Percentiles rank a stretch among this genome's conserved stretches.
Evolutionary conservation across 2,329 filamentous ascomycete genomes (phyloP).

Genomic region (Xylaria sp.): DNA sequence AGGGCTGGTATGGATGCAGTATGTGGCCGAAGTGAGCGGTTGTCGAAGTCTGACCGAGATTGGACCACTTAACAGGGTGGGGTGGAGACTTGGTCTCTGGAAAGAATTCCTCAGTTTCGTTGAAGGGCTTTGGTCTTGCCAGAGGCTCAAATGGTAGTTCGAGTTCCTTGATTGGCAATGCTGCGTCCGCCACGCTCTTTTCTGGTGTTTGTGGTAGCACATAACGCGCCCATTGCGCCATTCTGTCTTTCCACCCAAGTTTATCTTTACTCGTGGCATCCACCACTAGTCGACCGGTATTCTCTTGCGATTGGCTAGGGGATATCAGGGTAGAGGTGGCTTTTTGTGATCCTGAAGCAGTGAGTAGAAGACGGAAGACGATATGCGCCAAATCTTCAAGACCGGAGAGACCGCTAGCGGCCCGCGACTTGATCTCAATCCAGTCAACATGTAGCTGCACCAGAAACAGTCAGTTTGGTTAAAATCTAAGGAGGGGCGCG

Average conservation of each 20-base stretch:
- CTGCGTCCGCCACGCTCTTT: not conserved
- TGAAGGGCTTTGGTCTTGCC: slow-evolving; percentile 3
- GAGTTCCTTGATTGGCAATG: slow-evolving; percentile 34
- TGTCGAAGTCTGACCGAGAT: slow-evolving; percentile 45
- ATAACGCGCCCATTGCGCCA: slow-evolving; percentile 52
- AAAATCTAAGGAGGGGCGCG: not conserved
- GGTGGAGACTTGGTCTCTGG: slow-evolving; percentile 24
- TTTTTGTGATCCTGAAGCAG: slow-evolving; percentile 45
- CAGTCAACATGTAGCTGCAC: slow-evolving; percentile 55
- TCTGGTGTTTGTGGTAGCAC: slow-evolving; percentile 37
- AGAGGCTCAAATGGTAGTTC: slow-evolving; percentile 40
- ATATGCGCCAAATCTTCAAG: slow-evolving; percentile 58
- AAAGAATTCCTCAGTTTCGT: not conserved
- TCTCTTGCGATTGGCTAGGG: slow-evolving; percentile 12
- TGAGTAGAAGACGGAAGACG: slow-evolving; percentile 59
- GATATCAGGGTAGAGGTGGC: slow-evolving; percentile 43
- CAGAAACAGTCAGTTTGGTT: slow-evolving; percentile 16
- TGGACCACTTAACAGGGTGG: slow-evolving; percentile 43
- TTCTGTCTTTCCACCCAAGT: slow-evolving; percentile 53
- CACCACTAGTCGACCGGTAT: slow-evolving; percentile 49
- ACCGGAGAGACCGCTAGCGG: slow-evolving; percentile 18
- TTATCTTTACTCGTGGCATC: slow-evolving; percentile 47
- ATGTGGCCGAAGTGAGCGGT: slow-evolving; percentile 64
- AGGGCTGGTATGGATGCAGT: slow-evolving; percentile 48
- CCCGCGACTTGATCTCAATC: slow-evolving; percentile 49